A percentile compares a stretch with the other conserved stretches of the same genome.
Conservation (phyloP, 176 grass and related monocot genomes). For the Carex kokanica region DNA sequence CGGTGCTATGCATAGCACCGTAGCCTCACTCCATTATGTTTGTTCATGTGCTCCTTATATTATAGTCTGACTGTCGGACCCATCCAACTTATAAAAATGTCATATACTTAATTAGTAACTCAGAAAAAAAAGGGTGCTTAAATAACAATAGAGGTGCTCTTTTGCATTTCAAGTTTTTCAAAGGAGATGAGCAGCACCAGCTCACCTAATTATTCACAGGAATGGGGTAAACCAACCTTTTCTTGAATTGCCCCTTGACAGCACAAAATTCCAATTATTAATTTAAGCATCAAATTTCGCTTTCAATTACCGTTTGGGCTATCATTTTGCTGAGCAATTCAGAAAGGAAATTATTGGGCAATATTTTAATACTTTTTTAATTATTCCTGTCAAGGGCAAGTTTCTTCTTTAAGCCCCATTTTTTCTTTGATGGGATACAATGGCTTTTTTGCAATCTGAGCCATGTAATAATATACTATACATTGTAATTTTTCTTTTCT, state of each 20-base stretch:
- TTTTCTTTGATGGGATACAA: background rate
- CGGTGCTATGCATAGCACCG: too few relatives aligned
- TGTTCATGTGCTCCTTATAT: background rate
- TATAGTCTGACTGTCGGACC: background rate
- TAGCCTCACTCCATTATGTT: too few relatives aligned
- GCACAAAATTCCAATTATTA: too few relatives aligned
- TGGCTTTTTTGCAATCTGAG: background rate
- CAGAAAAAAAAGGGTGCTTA: background rate
- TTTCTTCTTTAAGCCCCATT: background rate
- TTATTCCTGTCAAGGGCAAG: background rate
- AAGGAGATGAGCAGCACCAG: background rate
- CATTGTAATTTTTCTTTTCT: background rate
- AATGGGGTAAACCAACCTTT: background rate
- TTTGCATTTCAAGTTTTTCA: background rate
- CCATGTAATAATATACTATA: background rate
- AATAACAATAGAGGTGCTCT: background rate
- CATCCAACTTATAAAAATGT: background rate
- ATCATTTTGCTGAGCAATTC: background rate
- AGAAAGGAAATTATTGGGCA: background rate
- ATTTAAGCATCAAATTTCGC: background rate
- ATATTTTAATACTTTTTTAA: background rate
- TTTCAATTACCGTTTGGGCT: background rate
- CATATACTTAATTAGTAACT: too few relatives aligned
- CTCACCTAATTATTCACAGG: background rate
- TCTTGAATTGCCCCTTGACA: background rate